Conservation (phyloP, 1,284 basidiomycete genomes). For the Sphaerobolus stellatus region DNA sequence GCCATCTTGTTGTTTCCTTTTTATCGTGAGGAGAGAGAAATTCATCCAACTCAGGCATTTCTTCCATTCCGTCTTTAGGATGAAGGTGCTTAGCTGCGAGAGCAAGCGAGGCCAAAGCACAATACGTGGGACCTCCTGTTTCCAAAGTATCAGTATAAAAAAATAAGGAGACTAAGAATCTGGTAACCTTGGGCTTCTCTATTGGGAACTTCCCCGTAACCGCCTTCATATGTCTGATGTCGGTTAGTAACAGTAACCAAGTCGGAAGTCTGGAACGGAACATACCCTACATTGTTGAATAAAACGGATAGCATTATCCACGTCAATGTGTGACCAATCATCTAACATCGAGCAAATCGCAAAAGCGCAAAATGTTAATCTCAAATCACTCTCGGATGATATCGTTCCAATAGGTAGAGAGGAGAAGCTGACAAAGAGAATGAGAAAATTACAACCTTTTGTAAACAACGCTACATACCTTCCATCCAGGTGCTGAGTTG, state of each 20-base stretch:
- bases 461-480: conserved; percentile 51
- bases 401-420: conserved; percentile 66
- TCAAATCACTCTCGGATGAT: conserved; percentile 53
- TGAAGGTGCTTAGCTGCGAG: conserved; percentile 43
- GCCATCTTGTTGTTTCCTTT: conserved; percentile 68
- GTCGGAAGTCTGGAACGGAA: conserved; percentile 11
- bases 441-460: neutral
- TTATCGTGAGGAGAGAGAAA: conserved; percentile 45
- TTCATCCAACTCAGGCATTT: neutral
- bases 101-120: conserved; percentile 75
- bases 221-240: conserved; percentile 87
- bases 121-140: conserved; percentile 95
- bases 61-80: too few relatives aligned
- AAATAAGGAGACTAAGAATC: neutral
- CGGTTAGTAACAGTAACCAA: neutral
- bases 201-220: conserved; percentile 79
- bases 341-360: conserved; percentile 75
- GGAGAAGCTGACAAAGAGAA: conserved; percentile 59
- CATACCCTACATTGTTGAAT: conserved; percentile 70
- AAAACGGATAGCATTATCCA: conserved; percentile 59
- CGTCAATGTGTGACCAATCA: conserved; percentile 75
- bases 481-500: conserved; percentile 78
- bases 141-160: neutral
- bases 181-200: conserved; percentile 81
- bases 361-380: conserved; percentile 89